Base-by-base conservation (phyloP, 148 eudicot genomes). In the Cornus kousa region DNA sequence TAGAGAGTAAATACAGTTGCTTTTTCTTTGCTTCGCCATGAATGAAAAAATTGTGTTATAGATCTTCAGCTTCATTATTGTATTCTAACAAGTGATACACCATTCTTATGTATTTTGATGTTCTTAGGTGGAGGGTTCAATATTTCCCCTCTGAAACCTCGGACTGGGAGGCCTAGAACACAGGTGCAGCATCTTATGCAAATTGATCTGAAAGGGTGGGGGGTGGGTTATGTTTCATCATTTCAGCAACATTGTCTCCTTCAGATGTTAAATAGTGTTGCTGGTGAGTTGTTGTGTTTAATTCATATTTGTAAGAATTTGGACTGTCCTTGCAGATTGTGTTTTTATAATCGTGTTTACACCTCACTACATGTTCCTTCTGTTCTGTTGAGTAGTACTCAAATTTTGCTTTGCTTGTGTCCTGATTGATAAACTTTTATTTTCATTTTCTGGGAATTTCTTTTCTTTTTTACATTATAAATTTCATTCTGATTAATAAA, bases 181-280 rank as follows among this genome's bases (percentile, higher is more conserved):
- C 97, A 92, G 83, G 97, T 96, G 59, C 99, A 96, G 79, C 94
- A 96, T 82, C 99, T 96, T 84, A 96, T 96, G 97, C 99, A 96
- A 83, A 88, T 96, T 87, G 99, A 94, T 88, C 82, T 94, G 78
- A 94, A 94, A 87, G 99, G 99, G 40, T 96, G 99, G 99, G 99
- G 94, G 57, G 95, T 92, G 73, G 97, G 97, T 71, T 94, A 93
- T 78, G 32, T 90, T 48, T 87, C 99, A 46, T 89, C 93, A 71
- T 96, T 92, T 88, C 99, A 96, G 91, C 99, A 96, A 79, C 88
- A 93, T 79, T 92, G 99, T 87, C 95, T 96, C 80, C 86, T 94
- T 66, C 99, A 96, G 89, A 91, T 96, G 98, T 91, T 96, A 79
- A 96, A 96, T 80, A 83, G 94, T 81, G 99, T 94, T 80, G 97